Conservation (phyloP, 441 rosid genomes). For the Kokia cookei region DNA sequence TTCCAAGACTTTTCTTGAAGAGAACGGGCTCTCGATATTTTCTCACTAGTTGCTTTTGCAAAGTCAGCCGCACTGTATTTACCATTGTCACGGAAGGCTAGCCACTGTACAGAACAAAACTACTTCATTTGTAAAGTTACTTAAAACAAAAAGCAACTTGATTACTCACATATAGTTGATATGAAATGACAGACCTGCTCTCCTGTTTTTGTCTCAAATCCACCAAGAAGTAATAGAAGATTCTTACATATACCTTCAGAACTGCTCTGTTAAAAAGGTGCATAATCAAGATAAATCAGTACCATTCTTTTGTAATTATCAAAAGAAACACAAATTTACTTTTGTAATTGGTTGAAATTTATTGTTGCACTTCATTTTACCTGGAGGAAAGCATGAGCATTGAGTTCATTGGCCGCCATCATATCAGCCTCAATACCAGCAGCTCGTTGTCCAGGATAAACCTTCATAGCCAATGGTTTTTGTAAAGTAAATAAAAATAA, state of each 20-base stretch:
- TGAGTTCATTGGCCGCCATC: conserved; percentile 98
- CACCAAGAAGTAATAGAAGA: conserved; percentile 72
- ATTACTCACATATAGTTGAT: conserved; percentile 8
- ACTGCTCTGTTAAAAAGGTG: conserved; percentile 44
- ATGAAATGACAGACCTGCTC: conserved; percentile 66
- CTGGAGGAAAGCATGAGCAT: conserved; percentile 85
- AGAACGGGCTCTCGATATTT: conserved; percentile 34
- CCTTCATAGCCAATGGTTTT: conserved; percentile 41
- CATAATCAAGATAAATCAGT: conserved; percentile 12
- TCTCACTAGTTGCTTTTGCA: conserved; percentile 61
- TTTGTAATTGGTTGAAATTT: conserved; percentile 1
- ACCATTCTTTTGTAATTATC: conserved; percentile 1
- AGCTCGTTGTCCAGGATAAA: conserved; percentile 84
- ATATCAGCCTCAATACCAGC: conserved; percentile 84
- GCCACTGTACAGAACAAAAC: conserved; percentile 57
- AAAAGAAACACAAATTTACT: background rate
- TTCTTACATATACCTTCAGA: conserved; percentile 49
- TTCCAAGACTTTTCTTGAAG: conserved; percentile 50
- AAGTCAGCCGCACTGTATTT: conserved; percentile 82
- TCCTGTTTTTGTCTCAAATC: conserved; percentile 84
- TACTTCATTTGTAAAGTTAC: conserved; percentile 14
- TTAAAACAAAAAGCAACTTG: conserved; percentile 8
- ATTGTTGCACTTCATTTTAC: conserved; percentile 24
- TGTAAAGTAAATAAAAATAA: conserved; percentile 2
- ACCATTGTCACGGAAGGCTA: conserved; percentile 82